Evolutionary conservation across 176 grass and related monocot genomes (phyloP), one percentile per base, ranked within the genome.

Genomic region (Cenchrus purpureus): DNA sequence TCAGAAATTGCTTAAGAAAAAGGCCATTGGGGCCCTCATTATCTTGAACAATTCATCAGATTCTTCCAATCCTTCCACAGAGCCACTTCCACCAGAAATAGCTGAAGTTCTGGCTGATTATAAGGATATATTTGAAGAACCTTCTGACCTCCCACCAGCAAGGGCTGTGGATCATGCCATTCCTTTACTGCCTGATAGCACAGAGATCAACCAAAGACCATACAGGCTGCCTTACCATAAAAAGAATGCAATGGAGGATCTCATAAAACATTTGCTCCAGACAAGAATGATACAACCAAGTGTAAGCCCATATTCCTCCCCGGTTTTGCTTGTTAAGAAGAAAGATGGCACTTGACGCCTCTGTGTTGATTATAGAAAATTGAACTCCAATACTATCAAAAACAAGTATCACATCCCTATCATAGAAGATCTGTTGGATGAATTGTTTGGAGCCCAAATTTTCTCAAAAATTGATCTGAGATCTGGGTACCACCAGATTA

Each of bases 221-320:
- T 60, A n/a, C 19, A 60, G 16, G 22, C 1, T 60, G 5, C 57
- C 57, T 2, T 5, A 22, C 1, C 19, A 60, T 5, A 4, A 60
- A 8, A 60, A 60, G 20, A 14, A 19, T 22, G 20, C 57, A 2
- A n/a, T 60, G 57, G 57, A 60, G 5, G 15, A 8, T 1, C 2
- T 60, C 0, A 22, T 60, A 0, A 1, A 20, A n/a, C 20, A 60
- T 1, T 0, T 60, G 7, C 6, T 60, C 0, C 0, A n/a, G 0
- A 0, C 19, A 0, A 2, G 22, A 0, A 60, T 60, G 57, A 60
- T 60, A 2, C n/a, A 19, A 4, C 57, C 57, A 0, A 60, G 57
- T 4, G 8, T 22, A 0, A 60, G 57, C 13, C 56, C 17, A 0
- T 58, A 20, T 20, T 17, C 56, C 4, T 59, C 57, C 6, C 57